A percentile compares a stretch with the other conserved stretches of the same genome.
Conservation (phyloP, 1,284 basidiomycete genomes). For the Chalciporus sp. region DNA sequence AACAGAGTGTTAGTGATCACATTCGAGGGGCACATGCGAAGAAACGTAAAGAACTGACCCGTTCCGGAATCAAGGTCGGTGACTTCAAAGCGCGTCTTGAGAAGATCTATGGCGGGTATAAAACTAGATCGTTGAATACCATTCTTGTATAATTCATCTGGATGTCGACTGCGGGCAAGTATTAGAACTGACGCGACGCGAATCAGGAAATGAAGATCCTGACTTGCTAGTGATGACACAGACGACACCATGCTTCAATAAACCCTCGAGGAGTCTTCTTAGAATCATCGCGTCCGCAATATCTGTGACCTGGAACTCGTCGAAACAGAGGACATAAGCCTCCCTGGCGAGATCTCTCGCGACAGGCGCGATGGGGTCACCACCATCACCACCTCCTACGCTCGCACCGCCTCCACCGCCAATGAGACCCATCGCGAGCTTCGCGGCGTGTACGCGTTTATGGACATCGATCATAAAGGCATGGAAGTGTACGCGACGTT, state of each 20-base stretch:
- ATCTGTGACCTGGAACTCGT: slow-evolving; percentile 99
- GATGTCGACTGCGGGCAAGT: slow-evolving; percentile 77
- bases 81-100: slow-evolving; percentile 86
- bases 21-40: not conserved
- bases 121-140: slow-evolving; percentile 98
- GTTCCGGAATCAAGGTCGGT: slow-evolving; percentile 95
- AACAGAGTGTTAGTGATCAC: slow-evolving; percentile 1
- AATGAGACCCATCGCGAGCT: slow-evolving; percentile 63
- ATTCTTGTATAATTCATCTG: slow-evolving; percentile 97
- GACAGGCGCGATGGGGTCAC: slow-evolving; percentile 88
- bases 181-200: slow-evolving; percentile 5
- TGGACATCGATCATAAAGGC: slow-evolving; percentile 99
- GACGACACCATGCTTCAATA: slow-evolving; percentile 89
- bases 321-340: slow-evolving; percentile 90
- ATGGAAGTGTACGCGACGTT: slow-evolving; percentile 94
- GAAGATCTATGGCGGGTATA: slow-evolving; percentile 91
- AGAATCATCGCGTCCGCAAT: slow-evolving; percentile 99
- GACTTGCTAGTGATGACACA: slow-evolving; percentile 98
- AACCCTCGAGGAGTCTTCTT: slow-evolving; percentile 81
- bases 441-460: slow-evolving; percentile 85
- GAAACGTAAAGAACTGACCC: slow-evolving; percentile 47
- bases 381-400: slow-evolving; percentile 46
- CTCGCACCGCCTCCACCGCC: slow-evolving; percentile 28
- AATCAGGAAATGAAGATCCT: slow-evolving; percentile 28
- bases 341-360: slow-evolving; percentile 88